Base-by-base conservation (phyloP, 371 early-diverging fungal genomes). In the Saksenaea vasiformis region DNA sequence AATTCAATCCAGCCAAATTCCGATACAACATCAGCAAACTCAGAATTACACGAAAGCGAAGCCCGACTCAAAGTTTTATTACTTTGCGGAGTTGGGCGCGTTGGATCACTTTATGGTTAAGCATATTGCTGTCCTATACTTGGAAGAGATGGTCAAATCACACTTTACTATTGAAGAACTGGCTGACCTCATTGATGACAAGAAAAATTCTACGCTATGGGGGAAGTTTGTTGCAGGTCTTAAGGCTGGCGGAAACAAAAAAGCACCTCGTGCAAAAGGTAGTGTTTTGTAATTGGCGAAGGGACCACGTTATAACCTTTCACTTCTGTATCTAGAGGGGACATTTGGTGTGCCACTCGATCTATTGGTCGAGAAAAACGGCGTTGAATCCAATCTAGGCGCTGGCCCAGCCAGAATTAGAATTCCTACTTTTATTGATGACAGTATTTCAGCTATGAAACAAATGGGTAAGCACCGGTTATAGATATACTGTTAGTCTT, bases 271-370 rank as follows among this genome's bases (percentile, higher is more conserved):
- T 61, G 62, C 73, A n/a, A 89, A 87, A 84, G 88, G 89, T 87
- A 79, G 31, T 37, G 11, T n/a, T n/a, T 47, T 58, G 4, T 56
- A 11, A 54, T 10, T 22, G 24, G 24, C 17, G 5, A 17, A 22
- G 24, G 4, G 19, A 22, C 10, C 24, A 19, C 51, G 34, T 26
- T 34, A 22, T 26, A 61, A 27, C 61, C 3, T 22, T 36, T 22
- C 1, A 24, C 31, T 43, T 58, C 31, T 47, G 26, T 24, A 58
- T 66, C 71, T 76, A 71, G 87, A 88, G 68, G 85, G 93, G 37
- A 87, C 93, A 0, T 98, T 98, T 81, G 96, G 97, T n/a, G 94
- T 95, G 1, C 85, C 94, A 5, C 72, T 98, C 41, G 96, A 96
- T 60, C 67, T 84, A 1, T 79, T 97, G 8, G 86, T 95, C 7